Evolutionary conservation across 257 asterid genomes (phyloP), one percentile per base, ranked within the genome.

Genomic region (Petunia secreta): DNA sequence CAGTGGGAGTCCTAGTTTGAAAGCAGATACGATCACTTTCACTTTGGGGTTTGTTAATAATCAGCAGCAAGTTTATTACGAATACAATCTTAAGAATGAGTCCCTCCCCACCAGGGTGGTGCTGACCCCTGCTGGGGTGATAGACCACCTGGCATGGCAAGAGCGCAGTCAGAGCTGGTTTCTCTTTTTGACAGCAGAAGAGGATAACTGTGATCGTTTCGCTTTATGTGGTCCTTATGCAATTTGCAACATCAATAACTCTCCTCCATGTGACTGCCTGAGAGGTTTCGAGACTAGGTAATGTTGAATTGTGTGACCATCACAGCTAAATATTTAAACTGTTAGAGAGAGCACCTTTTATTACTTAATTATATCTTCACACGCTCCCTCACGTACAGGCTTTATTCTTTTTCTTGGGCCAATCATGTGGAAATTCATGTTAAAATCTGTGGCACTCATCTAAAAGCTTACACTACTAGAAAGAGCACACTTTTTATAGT

Each of bases 191-290:
- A 36, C 65, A 3, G 4, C 50, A 43, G 85, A 84, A 2, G 40
- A 5, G 0, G 88, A 87, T 71, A 10, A 53, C 5, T 87, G 90
- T 55, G 86, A 79, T 39, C 14, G 0, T 3, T 87, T 82, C 10
- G 67, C 64, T 14, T 6, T 1, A 2, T 85, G 90, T 66, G 90
- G 90, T 1, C 50, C 58, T 0, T 40, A 87, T 38, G 86, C 83
- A 10, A 37, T 1, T 64, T 81, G 85, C 62, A 7, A 0, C 54
- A 52, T 34, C 82, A 25, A 25, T 25, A 25, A 25, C 25, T 25
- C 25, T 25, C 25, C 25, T 25, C 25, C 25, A 25, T 25, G 88
- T 38, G 79, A 78, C n/a, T 82, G 88, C 79, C 25, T 79, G 71
- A 65, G 58, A 38, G 81, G 65, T 59, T 85, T 79, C 54, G 65